Base-by-base conservation (phyloP, 1,139 yeast species). In the Candida pseudocylindracea region DNA sequence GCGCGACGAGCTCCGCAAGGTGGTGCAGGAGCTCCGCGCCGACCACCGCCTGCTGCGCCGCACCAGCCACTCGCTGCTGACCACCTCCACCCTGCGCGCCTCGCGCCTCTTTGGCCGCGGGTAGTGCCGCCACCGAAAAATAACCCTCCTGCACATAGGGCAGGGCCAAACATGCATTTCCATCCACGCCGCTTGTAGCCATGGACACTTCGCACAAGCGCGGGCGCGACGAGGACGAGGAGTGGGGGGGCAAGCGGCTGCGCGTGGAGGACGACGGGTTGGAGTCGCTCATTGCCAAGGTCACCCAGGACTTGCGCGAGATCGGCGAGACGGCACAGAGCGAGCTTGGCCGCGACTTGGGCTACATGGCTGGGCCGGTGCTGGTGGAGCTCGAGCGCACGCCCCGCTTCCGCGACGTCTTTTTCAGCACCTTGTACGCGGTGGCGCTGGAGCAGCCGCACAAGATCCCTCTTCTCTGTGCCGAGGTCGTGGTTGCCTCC, bases 361-460 rank as follows among this genome's bases (percentile, higher is more conserved):
- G 75, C 33, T 70, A 71, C 47, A 70, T 63, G 48, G 64, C 70
- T 38, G 69, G 58, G 38, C 85, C 75, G 11, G 71, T 71, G 30
- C 70, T 70, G 31, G 71, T 70, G 28, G 83, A 73, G 42, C 69
- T 73, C 41, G 81, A 70, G 40, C 65, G 63, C 37, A 76, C 73
- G 36, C 74, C 69, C 39, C 63, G 62, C 35, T 65, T 74, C 39
- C 62, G 81, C 37, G 55, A 53, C 33, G 67, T 74, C 12, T 57
- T 76, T 15, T 56, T 75, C 42, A 60, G 63, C 34, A 76, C 83
- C 1, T 50, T 81, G 27, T 62, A 63, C 37, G 81, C 93, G 1
- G 67, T 79, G 30, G 60, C 78, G 8, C 53, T 66, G 30, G 98
- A 88, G 50, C 95, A 85, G 50, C 96, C 96, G 1, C 93, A 85